A percentile compares a stretch with the other conserved stretches of the same genome.
Evolutionary conservation across 108 stramenopile species (phyloP).

Genomic region (Schizochytrium sp.): DNA sequence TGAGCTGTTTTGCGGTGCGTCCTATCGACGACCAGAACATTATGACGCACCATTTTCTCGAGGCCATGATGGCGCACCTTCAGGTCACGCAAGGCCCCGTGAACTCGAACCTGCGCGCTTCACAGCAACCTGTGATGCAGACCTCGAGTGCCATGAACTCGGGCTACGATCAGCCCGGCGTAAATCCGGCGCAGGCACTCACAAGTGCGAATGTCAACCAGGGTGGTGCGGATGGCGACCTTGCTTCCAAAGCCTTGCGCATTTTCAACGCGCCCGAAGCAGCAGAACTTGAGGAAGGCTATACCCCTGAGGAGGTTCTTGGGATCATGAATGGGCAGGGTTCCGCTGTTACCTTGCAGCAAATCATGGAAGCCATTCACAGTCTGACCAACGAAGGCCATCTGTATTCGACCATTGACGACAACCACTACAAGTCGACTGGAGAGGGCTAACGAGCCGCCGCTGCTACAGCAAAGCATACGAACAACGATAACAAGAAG

Average conservation of each 20-base stretch:
- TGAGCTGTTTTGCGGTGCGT: background rate
- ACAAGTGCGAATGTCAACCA: background rate
- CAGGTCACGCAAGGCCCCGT: background rate
- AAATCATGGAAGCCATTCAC: background rate
- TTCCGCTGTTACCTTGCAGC: background rate
- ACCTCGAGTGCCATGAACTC: background rate
- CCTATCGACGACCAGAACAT: conserved; percentile 24
- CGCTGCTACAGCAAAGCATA: background rate
- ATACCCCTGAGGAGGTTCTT: background rate
- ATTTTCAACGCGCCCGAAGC: background rate
- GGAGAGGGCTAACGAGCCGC: background rate
- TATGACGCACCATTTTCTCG: conserved; percentile 29
- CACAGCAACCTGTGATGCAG: background rate
- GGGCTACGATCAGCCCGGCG: background rate
- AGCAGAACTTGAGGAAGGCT: conserved; percentile 3
- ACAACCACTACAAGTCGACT: conserved; percentile 22
- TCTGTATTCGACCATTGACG: conserved; percentile 22
- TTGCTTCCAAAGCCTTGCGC: background rate
- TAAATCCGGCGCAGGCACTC: background rate
- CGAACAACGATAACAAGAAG: background rate
- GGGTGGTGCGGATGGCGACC: background rate
- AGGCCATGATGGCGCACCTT: conserved; percentile 18
- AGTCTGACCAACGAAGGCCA: background rate
- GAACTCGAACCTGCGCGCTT: background rate
- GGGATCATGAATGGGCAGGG: background rate